Evolutionary conservation across 805 yeast species (phyloP), one percentile per base, ranked within the genome.

Genomic region (Candida coquimbonensis): DNA sequence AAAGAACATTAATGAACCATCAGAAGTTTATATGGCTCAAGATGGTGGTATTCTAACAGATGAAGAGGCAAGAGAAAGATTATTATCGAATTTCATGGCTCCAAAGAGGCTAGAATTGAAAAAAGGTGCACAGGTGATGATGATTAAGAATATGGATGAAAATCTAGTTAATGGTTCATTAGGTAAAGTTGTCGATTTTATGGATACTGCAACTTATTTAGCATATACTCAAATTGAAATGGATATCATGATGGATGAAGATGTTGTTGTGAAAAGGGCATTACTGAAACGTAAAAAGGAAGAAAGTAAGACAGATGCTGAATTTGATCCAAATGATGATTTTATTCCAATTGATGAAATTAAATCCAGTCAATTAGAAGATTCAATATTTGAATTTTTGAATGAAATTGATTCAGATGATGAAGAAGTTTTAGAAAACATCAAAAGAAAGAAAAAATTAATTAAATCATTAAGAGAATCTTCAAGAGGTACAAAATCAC

Each of bases 121-220:
- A 56, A 73, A 73, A 45, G 83, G 83, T 39, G 87, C 91, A 0
- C 93, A 85, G 63, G 95, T 86, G 1, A 85, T 86, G 91, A 78
- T 85, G 72, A 72, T 85, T 40, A 85, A 85, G 58, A 86, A 86
- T 57, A 72, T 81, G 46, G 91, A 83, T 57, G 82, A 77, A 27
- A 72, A 79, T 0, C 67, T 86, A 40, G 93, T 85, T 11, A 86
- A 86, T 64, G 95, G 95, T 0, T 79, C 89, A 0, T 64, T 85
- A 31, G 95, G 95, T 0, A 80, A 71, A 53, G 83, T 86, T 1
- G 62, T 81, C 36, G 83, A 72, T 48, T 81, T 80, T 51, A 63
- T 76, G 31, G 80, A 76, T 55, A 69, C 73, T 17, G 72, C 70
- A 33, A 75, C 82, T 0, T 77, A 72, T 50, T 47, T 64, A 50